phyloP scores from a whole-genome alignment of 768 basidiomycete genomes.

The Boletus subcaerulescens region DNA sequence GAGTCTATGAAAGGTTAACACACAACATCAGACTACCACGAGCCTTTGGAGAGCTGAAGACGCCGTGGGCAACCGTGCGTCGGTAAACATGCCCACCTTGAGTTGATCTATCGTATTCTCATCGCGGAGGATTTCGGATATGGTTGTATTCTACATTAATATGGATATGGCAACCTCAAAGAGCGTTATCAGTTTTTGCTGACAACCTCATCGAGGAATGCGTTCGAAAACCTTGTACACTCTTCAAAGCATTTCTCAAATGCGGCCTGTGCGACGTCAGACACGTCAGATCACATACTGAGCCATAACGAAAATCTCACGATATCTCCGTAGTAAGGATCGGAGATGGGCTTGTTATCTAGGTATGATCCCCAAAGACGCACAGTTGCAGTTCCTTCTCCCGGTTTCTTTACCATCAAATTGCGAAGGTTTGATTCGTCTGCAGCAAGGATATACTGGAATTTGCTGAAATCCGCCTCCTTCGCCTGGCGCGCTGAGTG shows the following conservation, averaged over 20 bases:
- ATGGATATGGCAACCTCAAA: not conserved
- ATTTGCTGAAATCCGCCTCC: constrained; percentile 64
- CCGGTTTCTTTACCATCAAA: constrained; percentile 51
- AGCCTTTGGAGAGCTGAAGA: constrained; percentile 91
- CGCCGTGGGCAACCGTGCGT: constrained; percentile 73
- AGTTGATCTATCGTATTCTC: constrained; percentile 23
- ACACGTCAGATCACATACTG: constrained; percentile 1
- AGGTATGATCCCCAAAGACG: constrained; percentile 80
- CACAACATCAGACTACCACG: constrained; percentile 69
- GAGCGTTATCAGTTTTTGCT: constrained; percentile 25
- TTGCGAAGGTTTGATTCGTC: constrained; percentile 73
- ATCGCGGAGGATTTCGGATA: not conserved
- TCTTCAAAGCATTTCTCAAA: constrained; percentile 81
- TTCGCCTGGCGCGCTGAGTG: constrained; percentile 65
- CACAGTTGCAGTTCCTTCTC: constrained; percentile 58
- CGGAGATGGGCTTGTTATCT: constrained; percentile 67
- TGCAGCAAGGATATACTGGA: constrained; percentile 84
- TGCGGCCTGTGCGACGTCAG: constrained; percentile 43
- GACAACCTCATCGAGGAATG: constrained; percentile 70
- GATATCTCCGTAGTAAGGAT: constrained; percentile 80
- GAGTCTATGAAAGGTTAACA: constrained; percentile 5
- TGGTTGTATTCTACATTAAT: constrained; percentile 8
- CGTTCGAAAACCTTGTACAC: constrained; percentile 69
- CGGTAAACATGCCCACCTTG: constrained; percentile 85
- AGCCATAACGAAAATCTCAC: constrained; percentile 36